phyloP scores from a whole-genome alignment of 75 land plant genomes.

The Isoetes taiwanensis region DNA sequence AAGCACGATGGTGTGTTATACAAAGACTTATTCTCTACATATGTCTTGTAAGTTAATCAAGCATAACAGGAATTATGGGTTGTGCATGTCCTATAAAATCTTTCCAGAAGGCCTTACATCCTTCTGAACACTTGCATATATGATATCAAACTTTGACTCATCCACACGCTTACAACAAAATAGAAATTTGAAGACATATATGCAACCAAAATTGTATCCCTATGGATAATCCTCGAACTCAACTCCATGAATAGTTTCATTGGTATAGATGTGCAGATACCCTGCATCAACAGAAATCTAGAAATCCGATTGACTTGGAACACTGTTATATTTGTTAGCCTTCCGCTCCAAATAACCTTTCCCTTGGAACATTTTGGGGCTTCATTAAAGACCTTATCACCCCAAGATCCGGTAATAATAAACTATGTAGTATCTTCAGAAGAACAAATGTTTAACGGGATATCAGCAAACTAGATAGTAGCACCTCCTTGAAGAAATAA shows the following conservation, averaged over 20 bases:
- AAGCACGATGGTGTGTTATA: conserved; percentile 4
- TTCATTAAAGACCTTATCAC: neutral
- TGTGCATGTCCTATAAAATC: neutral
- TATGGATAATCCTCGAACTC: neutral
- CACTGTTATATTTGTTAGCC: neutral
- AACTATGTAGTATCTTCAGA: conserved; percentile 2
- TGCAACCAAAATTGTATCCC: neutral
- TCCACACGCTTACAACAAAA: conserved; percentile 1
- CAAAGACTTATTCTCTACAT: neutral
- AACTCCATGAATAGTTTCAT: conserved; percentile 1
- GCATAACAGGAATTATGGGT: neutral
- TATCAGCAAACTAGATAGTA: neutral
- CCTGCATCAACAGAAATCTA: neutral
- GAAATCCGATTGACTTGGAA: neutral
- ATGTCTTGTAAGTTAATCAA: neutral
- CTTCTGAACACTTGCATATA: conserved; percentile 1
- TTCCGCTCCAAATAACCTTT: neutral
- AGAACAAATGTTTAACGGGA: neutral
- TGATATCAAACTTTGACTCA: neutral
- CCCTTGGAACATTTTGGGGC: neutral
- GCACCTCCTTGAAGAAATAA: conserved; percentile 3
- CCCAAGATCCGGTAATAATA: conserved; percentile 1
- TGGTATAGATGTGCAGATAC: neutral
- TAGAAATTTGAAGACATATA: conserved; percentile 3
- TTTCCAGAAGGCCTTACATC: conserved; percentile 1